Evolutionary conservation across 1,284 basidiomycete genomes (phyloP), one percentile per base, ranked within the genome.

Genomic region (Calocybe gambosa): DNA sequence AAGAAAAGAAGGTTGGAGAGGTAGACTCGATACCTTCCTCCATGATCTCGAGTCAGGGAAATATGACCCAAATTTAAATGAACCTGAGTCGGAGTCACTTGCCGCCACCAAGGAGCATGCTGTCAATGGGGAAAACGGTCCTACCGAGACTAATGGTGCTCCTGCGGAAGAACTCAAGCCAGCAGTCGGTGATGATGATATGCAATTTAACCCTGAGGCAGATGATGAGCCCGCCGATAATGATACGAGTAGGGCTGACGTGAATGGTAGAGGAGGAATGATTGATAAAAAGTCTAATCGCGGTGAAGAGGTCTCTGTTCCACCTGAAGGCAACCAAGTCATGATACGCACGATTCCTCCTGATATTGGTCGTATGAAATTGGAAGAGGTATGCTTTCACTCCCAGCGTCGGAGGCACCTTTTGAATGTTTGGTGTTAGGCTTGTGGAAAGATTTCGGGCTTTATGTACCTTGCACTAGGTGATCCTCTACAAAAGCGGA

Each of bases 281-380:
- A 62, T 62, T 50, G 73, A 76, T 44, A 77, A 64, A 56, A 73
- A 73, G 35, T 65, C 54, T 43, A 77, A 72, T 51, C 75, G 78
- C 26, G 80, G 77, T n/a, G 85, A 88, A 58, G 86, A 89, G 58
- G 68, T 91, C 45, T 78, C 85, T 53, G 81, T 89, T 16, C 73
- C 76, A 33, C 81, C 89, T 19, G 82, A 89, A 55, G 83, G 86
- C 10, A 89, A 89, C 58, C 90, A 94, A 62, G 82, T 97, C 41
- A 91, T 95, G 78, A 92, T 96, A 59, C 84, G 93, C 54, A 93
- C 89, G 15, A 91, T 96, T 52, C 89, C 92, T 34, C 91, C 93
- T 20, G 89, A 90, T 53, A 91, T 94, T 56, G 85, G 88, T 16
- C 80, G 92, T 38, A 68, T 84, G 37, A 92, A 90, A 57, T 73